Evolutionary conservation across 441 rosid species (phyloP).

Genomic region (Euphorbia celastroides): DNA sequence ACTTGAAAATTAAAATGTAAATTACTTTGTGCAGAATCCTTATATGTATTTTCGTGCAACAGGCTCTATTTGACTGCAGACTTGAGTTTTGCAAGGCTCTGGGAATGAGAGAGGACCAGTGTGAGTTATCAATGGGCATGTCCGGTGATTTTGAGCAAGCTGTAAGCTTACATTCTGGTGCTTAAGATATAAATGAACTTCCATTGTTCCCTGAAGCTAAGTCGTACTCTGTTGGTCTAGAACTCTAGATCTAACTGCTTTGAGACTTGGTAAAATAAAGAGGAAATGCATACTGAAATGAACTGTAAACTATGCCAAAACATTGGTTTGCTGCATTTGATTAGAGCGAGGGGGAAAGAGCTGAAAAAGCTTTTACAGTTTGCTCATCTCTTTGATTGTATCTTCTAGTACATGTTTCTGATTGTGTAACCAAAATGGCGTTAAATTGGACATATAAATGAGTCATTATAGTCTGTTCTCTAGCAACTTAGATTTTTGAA

Average conservation of each 20-base stretch:
- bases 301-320: not conserved
- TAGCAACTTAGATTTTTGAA: not conserved
- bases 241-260: not conserved
- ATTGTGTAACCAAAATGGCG: too few relatives aligned
- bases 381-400: not conserved
- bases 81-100: conserved; percentile 72
- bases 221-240: not conserved
- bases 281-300: too few relatives aligned
- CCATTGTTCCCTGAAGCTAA: not conserved
- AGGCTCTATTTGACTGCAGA: conserved; percentile 66
- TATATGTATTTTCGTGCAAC: conserved; percentile 20
- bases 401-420: too few relatives aligned
- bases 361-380: too few relatives aligned
- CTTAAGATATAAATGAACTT: not conserved
- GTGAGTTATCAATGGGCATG: conserved; percentile 95
- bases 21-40: too few relatives aligned
- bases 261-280: not conserved
- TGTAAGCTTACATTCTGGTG: conserved; percentile 27
- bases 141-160: conserved; percentile 89
- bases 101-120: conserved; percentile 53
- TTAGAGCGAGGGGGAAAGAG: too few relatives aligned
- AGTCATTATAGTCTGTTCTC: not conserved
- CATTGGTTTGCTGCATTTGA: not conserved
- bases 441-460: too few relatives aligned
- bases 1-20: not conserved